Evolutionary conservation across 1,139 yeast species (phyloP).

Genomic region (Suhomyces kunorum): DNA sequence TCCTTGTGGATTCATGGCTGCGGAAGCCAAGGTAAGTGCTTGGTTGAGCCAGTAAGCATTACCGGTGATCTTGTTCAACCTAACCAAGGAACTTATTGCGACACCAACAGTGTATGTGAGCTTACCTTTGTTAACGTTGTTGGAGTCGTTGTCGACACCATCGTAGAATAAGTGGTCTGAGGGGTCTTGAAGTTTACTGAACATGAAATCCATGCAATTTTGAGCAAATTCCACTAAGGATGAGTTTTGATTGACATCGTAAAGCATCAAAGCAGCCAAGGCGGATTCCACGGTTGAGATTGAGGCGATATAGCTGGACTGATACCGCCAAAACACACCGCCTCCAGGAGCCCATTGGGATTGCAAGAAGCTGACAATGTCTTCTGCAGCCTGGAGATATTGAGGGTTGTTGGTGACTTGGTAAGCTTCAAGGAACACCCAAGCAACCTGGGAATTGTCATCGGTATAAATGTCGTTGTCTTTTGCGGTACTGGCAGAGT

Average conservation of each 20-base stretch:
- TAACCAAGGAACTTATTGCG: constrained; percentile 34
- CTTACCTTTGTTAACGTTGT: constrained; percentile 34
- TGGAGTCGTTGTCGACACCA: constrained; percentile 24
- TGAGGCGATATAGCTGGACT: constrained; percentile 33
- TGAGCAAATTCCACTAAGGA: constrained; percentile 24
- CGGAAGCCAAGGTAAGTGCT: constrained; percentile 15
- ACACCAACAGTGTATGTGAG: constrained; percentile 40
- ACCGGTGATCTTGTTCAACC: constrained; percentile 20
- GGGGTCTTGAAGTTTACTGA: constrained; percentile 32
- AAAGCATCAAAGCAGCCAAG: constrained; percentile 33
- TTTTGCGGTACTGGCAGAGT: constrained; percentile 31
- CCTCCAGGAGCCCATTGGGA: constrained; percentile 31
- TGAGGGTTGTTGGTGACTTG: constrained; percentile 21
- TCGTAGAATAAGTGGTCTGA: constrained; percentile 34
- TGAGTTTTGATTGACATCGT: constrained; percentile 22
- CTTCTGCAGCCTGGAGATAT: constrained; percentile 15
- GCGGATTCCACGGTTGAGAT: constrained; percentile 41
- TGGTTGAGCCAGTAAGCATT: constrained; percentile 15
- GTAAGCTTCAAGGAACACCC: constrained; percentile 35
- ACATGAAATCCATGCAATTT: constrained; percentile 27
- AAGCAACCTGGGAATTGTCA: constrained; percentile 37
- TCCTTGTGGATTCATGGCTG: constrained; percentile 17
- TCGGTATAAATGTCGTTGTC: constrained; percentile 36
- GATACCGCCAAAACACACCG: constrained; percentile 34
- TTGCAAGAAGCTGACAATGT: constrained; percentile 21